Evolutionary conservation across 2,329 filamentous ascomycete species (phyloP), one percentile per base, ranked within the genome.

Genomic region (Epichloe baconii): DNA sequence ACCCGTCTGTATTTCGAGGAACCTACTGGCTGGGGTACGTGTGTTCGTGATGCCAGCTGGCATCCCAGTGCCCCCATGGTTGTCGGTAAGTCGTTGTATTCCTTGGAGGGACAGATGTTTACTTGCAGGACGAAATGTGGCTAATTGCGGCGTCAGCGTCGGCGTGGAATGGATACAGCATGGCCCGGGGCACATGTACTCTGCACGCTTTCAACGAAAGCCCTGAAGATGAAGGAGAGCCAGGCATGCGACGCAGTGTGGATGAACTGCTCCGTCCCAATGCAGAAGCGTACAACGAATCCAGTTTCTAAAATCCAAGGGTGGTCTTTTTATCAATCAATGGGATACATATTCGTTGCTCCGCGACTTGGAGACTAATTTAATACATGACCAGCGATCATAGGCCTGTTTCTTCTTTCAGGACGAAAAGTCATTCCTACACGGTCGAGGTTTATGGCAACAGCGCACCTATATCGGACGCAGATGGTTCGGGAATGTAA

Each of bases 21-120:
- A 34, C 67, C 74, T 31, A 70, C 72, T 0, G 69, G 71, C 10
- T 91, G 86, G 85, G 78, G 78, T 55, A 88, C 88, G 0, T 87
- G 87, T 57, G 87, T 95, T 19, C 76, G 90, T 36, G 90, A 96
- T 71, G 88, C 86, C 21, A 88, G 85, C 62, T 95, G 90, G 90
- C 89, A 95, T 69, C 90, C 90, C 0, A 84, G 77, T 56, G 87
- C 85, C 2, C 88, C 89, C 1, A 74, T 95, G 41, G 74, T 96
- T 56, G 89, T 76, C 60, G 76, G 77, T 79, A 63, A 68, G 74
- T 71, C 37, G 15, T 26, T 41, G 40, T 19, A 31, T 41, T 15
- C 31, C 5, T 26, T 11, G 12, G 12, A 19, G 14, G 19, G 15
- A n/a, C 45, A 8, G 40, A 26, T 7, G 14, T 6, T 1, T 19